A percentile compares a stretch with the other conserved stretches of the same genome.
phyloP scores from a whole-genome alignment of 148 eudicot species.

The Drosera capensis region DNA sequence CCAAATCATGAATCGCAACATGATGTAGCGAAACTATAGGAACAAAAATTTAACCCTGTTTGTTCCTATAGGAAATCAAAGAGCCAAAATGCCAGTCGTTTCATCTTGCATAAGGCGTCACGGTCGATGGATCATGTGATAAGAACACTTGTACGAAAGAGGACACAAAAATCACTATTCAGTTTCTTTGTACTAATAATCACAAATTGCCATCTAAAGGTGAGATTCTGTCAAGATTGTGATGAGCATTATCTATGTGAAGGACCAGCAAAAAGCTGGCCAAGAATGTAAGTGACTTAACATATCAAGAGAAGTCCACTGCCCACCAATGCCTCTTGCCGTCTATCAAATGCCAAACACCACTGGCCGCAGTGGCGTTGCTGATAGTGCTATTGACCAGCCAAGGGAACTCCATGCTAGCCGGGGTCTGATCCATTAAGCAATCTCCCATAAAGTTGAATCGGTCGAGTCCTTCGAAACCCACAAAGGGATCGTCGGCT shows the following conservation, averaged over 20 bases:
- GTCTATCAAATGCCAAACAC: conserved; percentile 15
- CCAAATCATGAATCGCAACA: no score
- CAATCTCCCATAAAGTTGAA: conserved; percentile 14
- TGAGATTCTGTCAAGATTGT: conserved; percentile 1
- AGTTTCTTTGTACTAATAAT: no score
- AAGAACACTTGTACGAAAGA: no score
- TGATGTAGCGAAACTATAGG: no score
- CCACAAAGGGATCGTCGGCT: conserved; percentile 45
- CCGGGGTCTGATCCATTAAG: conserved; percentile 8
- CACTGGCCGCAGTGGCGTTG: conserved; percentile 29
- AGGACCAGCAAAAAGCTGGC: background rate
- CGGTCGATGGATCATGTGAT: no score
- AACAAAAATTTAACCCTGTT: no score
- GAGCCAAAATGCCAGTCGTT: no score
- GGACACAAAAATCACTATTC: background rate
- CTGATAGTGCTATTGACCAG: conserved; percentile 11
- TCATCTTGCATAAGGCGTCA: no score
- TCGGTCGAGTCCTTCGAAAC: conserved; percentile 38
- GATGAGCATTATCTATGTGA: background rate
- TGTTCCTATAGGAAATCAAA: no score
- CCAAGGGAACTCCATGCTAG: conserved; percentile 19
- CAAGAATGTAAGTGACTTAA: background rate
- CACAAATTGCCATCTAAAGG: background rate
- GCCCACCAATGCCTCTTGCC: background rate
- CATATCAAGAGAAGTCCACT: background rate